A percentile compares a stretch with the other conserved stretches of the same genome.
These are phyloP conservation scores for Eucalyptus virginea DNA, from an alignment of 345 rosid genomes.

Conservation along the genomic window DNA sequence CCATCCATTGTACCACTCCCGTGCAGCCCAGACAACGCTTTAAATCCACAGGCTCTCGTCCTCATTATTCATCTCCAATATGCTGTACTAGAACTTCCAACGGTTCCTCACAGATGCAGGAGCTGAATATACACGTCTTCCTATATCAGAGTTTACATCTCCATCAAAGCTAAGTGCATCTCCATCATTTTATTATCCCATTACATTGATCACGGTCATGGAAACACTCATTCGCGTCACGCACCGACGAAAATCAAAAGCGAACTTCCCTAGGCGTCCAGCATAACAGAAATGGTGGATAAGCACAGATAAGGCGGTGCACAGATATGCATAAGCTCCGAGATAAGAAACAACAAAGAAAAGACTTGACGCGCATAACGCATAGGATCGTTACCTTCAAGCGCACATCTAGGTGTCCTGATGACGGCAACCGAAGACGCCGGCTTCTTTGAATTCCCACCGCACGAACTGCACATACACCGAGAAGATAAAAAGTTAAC, in stretches of 20 bases:
- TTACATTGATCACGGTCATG: not conserved
- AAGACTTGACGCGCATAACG: not conserved
- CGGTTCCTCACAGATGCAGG: not conserved
- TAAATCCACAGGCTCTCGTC: not conserved
- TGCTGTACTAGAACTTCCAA: not conserved
- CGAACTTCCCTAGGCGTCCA: not conserved
- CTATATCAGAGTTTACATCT: not conserved
- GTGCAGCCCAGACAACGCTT: not conserved
- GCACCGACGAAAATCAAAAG: not conserved
- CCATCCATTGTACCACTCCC: not conserved
- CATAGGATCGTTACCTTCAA: constrained; percentile 40
- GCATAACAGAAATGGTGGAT: not conserved
- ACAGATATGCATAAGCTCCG: not conserved
- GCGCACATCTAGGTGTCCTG: constrained; percentile 39
- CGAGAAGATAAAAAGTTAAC: not conserved
- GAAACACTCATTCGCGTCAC: not conserved
- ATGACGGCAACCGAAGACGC: constrained; percentile 4
- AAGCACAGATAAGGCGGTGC: not conserved
- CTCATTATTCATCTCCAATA: not conserved
- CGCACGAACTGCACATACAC: constrained; percentile 9
- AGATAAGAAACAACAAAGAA: not conserved
- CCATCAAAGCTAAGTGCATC: not conserved
- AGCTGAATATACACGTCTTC: not conserved
- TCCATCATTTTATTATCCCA: not conserved
- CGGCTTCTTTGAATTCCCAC: constrained; percentile 1